Base-by-base conservation (phyloP, 176 grass and related monocot genomes). In the Poa pratensis region DNA sequence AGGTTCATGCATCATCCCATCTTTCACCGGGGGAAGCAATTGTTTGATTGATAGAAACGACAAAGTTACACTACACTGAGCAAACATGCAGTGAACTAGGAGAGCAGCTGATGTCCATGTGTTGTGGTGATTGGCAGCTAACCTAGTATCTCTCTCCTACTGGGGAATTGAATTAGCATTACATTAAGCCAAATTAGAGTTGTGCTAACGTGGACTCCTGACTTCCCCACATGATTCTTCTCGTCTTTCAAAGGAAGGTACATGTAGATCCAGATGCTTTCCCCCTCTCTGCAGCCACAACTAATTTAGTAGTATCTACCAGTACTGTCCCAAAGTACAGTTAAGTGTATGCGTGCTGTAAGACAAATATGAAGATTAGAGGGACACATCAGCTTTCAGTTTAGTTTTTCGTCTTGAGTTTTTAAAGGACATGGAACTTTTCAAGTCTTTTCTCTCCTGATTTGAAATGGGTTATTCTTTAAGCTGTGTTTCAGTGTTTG, bases 251-350 rank as follows among this genome's bases (percentile, higher is more conserved):
- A 86, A 83, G 53, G 35, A 45, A 72, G 22, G 14, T 71, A 46
- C 69, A 76, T 63, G 84, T 17, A 72, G 85, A 87, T 88, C 89
- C 81, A 91, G 81, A 91, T 91, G 85, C 81, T 81, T 81, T 77
- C 79, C 70, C 81, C 70, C 75, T 82, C 37, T 84, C 48, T 76
- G 81, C 76, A 69, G 28, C 61, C 53, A 37, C 76, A 80, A 9
- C 67, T 69, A 30, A 26, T 43, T n/a, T 69, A n/a, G 0, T 83
- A 79, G 72, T 52, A 5, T 20, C 19, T 52, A 22, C 55, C 32
- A 54, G 53, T 83, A 77, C 61, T 45, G 39, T 52, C 83, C 30
- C 19, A 53, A 60, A 17, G 5, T 82, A 81, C 85, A 72, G 71
- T 23, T 63, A 77, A 61, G 27, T 51, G 50, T 23, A 63, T 53